Percentiles rank a stretch among this genome's conserved stretches.
phyloP scores from a whole-genome alignment of 352 stramenopile genomes.

The Phytopythium litorale region DNA sequence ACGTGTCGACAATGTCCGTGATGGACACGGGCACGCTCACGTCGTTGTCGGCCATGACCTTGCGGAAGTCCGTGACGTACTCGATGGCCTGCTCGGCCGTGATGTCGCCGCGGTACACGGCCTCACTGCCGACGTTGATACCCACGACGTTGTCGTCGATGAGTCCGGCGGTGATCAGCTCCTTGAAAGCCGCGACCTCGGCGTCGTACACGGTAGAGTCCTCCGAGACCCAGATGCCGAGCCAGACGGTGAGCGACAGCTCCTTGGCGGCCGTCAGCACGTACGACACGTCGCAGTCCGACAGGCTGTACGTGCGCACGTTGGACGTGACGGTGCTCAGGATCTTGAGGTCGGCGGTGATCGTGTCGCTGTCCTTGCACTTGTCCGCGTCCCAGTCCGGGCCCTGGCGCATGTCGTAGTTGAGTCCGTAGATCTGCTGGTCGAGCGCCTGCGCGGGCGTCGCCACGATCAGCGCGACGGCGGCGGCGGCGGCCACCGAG shows the following conservation, averaged over 20 bases:
- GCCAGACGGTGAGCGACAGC: conserved; percentile 66
- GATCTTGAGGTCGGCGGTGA: conserved; percentile 66
- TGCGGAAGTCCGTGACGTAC: conserved; percentile 76
- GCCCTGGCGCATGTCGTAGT: conserved; percentile 80
- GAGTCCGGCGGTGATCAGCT: conserved; percentile 47
- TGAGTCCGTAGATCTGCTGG: conserved; percentile 74
- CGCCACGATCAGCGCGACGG: conserved; percentile 26
- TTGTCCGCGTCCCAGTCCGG: conserved; percentile 75
- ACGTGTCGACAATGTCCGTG: conserved; percentile 79
- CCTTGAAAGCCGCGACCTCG: conserved; percentile 62
- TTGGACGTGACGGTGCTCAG: conserved; percentile 62
- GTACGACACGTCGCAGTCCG: conserved; percentile 67
- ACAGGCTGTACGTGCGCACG: conserved; percentile 79
- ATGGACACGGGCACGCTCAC: conserved; percentile 64
- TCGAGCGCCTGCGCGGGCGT: conserved; percentile 47
- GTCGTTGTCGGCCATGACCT: conserved; percentile 52
- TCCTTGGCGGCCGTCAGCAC: conserved; percentile 72
- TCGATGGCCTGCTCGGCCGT: conserved; percentile 59
- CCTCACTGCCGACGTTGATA: conserved; percentile 82
- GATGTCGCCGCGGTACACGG: conserved; percentile 77
- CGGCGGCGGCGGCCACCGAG: conserved; percentile 10
- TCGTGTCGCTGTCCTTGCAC: conserved; percentile 65
- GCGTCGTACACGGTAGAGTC: conserved; percentile 56
- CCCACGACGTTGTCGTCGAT: conserved; percentile 82
- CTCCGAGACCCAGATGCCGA: conserved; percentile 79